A percentile compares a stretch with the other conserved stretches of the same genome.
Evolutionary conservation across 345 rosid species (phyloP).

Genomic region (Mangifera indica): DNA sequence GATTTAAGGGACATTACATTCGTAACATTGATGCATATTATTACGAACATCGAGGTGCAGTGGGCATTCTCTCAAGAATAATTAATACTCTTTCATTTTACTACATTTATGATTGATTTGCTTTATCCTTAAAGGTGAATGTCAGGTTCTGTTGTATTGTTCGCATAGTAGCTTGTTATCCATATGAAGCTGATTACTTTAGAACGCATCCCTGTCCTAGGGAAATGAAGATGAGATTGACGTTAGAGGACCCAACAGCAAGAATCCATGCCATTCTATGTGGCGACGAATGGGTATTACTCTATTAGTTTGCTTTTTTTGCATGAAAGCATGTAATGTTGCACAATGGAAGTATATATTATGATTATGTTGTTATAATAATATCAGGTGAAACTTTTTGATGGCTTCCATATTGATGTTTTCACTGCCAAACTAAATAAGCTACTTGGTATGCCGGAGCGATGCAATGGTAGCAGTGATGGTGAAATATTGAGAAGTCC

Average conservation of each 20-base stretch:
- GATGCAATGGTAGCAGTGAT: not conserved
- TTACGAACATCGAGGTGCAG: conserved; percentile 3
- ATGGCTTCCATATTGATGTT: not conserved
- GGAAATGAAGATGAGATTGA: conserved; percentile 8
- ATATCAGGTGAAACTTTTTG: conserved; percentile 13
- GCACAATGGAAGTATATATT: not conserved
- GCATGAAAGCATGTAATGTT: not conserved
- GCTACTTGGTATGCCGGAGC: conserved; percentile 19
- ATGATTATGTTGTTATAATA: not conserved
- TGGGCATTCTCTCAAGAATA: no score
- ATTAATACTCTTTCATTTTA: no score
- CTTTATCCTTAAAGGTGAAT: conserved; percentile 2
- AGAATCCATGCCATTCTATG: conserved; percentile 14
- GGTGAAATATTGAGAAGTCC: not conserved
- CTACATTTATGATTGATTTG: not conserved
- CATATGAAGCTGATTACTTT: not conserved
- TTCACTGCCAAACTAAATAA: conserved; percentile 4
- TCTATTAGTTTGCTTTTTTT: not conserved
- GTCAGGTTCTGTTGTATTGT: conserved; percentile 1
- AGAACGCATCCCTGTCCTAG: not conserved
- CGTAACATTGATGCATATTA: conserved; percentile 14
- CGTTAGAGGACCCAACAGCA: conserved; percentile 23
- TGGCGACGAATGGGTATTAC: conserved; percentile 1
- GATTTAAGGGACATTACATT: not conserved
- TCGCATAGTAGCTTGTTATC: conserved; percentile 11